Conservation (phyloP, 2,329 filamentous ascomycete genomes). For the Neoascochyta sp. region DNA sequence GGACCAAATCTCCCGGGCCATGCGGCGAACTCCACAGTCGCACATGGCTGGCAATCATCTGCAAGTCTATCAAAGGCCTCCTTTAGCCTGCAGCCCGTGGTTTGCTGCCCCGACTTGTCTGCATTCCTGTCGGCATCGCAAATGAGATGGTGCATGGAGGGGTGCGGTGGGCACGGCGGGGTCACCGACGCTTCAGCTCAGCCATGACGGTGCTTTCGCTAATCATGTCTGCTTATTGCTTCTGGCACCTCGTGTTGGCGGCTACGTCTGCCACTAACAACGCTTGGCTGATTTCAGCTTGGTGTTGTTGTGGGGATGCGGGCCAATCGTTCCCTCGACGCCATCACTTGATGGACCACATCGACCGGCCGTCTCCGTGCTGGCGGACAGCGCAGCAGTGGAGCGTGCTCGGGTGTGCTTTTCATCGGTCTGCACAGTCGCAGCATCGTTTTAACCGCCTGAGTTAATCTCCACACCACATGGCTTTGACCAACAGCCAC, state of each 20-base stretch:
- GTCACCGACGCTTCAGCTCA: conserved; percentile 15
- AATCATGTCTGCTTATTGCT: no score
- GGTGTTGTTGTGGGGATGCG: no score
- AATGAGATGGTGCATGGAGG: conserved; percentile 1
- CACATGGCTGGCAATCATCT: conserved; percentile 12
- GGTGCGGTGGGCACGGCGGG: conserved; percentile 2
- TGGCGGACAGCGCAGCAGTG: no score
- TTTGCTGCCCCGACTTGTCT: conserved; percentile 6
- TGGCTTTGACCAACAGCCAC: no score
- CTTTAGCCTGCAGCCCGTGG: conserved; percentile 7
- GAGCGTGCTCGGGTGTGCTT: no score
- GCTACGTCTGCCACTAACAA: background rate
- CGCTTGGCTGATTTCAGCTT: no score
- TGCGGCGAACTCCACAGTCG: conserved; percentile 9
- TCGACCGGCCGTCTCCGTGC: no score
- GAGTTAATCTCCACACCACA: no score
- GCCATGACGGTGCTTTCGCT: conserved; percentile 9
- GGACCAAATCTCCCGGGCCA: conserved; percentile 10
- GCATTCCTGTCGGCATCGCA: conserved; percentile 1
- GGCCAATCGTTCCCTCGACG: no score
- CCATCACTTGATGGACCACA: no score
- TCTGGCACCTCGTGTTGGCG: background rate
- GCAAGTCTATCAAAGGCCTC: conserved; percentile 9
- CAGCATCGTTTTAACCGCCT: no score
- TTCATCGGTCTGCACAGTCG: no score